Base-by-base conservation (phyloP, 2,329 filamentous ascomycete genomes). In the Colletotrichum acutatum region DNA sequence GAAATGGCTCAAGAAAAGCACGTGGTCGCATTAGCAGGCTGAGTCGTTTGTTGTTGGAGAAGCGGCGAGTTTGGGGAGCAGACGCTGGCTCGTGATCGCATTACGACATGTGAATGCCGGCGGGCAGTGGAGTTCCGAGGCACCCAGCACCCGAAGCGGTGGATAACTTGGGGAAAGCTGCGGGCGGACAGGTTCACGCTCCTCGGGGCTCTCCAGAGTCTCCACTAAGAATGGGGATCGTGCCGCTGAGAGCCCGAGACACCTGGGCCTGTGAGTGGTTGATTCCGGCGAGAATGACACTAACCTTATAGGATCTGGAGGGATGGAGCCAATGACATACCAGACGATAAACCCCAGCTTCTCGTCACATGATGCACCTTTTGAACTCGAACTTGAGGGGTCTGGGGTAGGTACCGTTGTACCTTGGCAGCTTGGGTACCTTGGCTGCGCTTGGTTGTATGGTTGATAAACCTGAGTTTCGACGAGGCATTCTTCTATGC, bases 71-170 rank as follows among this genome's bases (percentile, higher is more conserved):
- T 34, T 34, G 65, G 68, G 52, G 62, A 49, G 19, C 19, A 49
- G 42, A 34, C 46, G 58, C 71, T 73, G 66, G 71, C 71, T 73
- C 71, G 71, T 73, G 71, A 73, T 73, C 54, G 52, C 54, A 73
- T 73, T 73, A 71, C 71, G 66, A 73, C 71, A 73, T 73, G 71
- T 73, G 71, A 73, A 71, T 65, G 71, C 66, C 66, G 71, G 60
- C 37, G 52, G 63, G 12, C 66, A 66, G 71, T 70, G 71, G 71
- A 73, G 71, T 71, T 73, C 71, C 71, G 71, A 73, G 71, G 71
- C 66, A 73, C 54, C 60, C 59, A 71, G 54, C 66, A 73, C 71
- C 71, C 71, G 71, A 73, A 70, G 60, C 60, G 71, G 71, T 73
- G 66, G 71, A 66, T 70, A 73, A 57, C 60, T 73, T 73, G 71